Percentiles rank a stretch among this genome's conserved stretches.
phyloP scores from a whole-genome alignment of 2,329 filamentous ascomycete species.

The Cercospora zeae-maydis region DNA sequence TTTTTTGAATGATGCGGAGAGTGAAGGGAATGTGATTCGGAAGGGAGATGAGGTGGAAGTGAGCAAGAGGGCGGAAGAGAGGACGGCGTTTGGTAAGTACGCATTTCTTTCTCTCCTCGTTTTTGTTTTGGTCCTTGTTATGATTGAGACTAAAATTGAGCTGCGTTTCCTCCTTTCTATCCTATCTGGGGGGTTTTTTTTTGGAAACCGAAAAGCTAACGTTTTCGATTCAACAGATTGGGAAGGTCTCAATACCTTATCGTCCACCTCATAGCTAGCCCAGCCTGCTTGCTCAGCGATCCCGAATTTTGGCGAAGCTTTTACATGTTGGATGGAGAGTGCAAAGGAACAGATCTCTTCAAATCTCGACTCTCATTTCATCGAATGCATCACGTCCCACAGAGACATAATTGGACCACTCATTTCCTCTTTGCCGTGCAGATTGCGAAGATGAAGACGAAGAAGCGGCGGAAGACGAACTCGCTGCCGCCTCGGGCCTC shows the following conservation, averaged over 20 bases:
- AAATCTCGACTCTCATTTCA: slow-evolving; percentile 2
- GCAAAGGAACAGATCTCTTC: not conserved
- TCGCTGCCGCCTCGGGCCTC: not conserved
- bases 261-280: slow-evolving; percentile 1
- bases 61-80: slow-evolving; percentile 38
- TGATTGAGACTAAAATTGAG: not conserved
- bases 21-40: slow-evolving; percentile 33
- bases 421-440: not conserved
- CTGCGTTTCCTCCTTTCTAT: not conserved
- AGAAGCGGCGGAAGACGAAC: not conserved
- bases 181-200: not conserved
- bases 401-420: not conserved
- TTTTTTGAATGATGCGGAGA: slow-evolving; percentile 36
- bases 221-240: slow-evolving; percentile 22
- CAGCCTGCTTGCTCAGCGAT: not conserved
- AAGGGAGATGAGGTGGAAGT: slow-evolving; percentile 47
- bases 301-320: not conserved
- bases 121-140: not conserved
- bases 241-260: slow-evolving; percentile 25
- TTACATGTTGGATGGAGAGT: not conserved
- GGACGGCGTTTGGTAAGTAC: slow-evolving; percentile 47
- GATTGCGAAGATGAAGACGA: not conserved
- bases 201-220: not conserved
- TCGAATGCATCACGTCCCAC: not conserved
- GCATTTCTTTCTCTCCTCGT: slow-evolving; percentile 17